These are phyloP conservation scores for Heimioporus sp. DNA, from an alignment of 768 basidiomycete species.

Conservation along the genomic window DNA sequence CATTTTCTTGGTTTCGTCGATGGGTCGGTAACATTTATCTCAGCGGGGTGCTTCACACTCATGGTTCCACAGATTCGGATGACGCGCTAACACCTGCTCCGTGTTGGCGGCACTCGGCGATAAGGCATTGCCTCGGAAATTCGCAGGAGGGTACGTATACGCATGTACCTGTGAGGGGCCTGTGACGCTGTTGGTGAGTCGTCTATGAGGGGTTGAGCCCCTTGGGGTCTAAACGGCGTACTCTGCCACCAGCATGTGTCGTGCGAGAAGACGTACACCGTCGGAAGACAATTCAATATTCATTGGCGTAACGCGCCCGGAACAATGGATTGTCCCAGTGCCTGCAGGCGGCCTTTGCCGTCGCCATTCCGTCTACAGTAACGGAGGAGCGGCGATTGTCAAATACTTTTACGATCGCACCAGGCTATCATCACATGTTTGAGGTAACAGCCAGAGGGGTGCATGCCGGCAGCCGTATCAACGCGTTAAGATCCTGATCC, in stretches of 20 bases:
- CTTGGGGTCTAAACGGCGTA: neutral
- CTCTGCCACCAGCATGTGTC: neutral
- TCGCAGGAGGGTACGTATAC: too few relatives aligned
- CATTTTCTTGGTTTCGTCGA: neutral
- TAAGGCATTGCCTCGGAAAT: neutral
- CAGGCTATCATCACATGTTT: too few relatives aligned
- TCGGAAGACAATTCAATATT: conserved; percentile 4
- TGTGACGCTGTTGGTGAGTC: neutral
- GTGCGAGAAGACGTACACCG: neutral
- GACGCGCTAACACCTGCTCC: neutral
- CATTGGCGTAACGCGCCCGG: neutral
- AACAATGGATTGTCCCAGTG: neutral
- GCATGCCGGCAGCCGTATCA: too few relatives aligned
- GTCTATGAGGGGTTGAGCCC: neutral
- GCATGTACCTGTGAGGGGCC: too few relatives aligned
- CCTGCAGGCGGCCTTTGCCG: neutral
- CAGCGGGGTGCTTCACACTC: neutral
- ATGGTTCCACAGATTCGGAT: neutral
- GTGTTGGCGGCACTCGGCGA: neutral
- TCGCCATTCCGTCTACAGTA: neutral
- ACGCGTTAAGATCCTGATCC: too few relatives aligned
- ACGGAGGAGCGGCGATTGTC: conserved; percentile 2
- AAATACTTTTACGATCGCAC: too few relatives aligned
- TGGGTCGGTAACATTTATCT: neutral
- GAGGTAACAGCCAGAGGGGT: too few relatives aligned